Evolutionary conservation across 345 rosid genomes (phyloP), one percentile per base, ranked within the genome.

Genomic region (Citrus unshiu): DNA sequence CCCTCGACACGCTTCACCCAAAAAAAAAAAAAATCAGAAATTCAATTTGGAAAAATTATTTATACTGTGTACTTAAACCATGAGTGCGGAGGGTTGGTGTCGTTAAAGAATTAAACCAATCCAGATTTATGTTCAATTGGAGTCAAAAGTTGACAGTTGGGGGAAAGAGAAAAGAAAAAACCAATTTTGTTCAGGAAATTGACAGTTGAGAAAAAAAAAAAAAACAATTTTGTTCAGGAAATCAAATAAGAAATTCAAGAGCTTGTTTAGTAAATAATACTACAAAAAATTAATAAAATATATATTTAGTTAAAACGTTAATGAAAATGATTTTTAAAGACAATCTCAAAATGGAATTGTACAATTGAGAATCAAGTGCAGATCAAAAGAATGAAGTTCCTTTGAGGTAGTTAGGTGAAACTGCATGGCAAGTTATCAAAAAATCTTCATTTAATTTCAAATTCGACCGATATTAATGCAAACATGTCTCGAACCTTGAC

Each of bases 81-180:
- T 7, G 2, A 49, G 58, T 46, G 24, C 30, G 74, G 74, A 54
- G n/a, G 74, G 75, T 72, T 72, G 75, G 75, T 72, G 40, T 7
- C 29, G 16, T 19, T 54, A 70, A 25, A 14, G 63, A 54, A 30
- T 64, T 16, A 32, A 72, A 61, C 63, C 56, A 54, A 58, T 14
- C 27, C 10, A 29, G 6, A 72, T 70, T 70, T 49, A 49, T 7
- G 39, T 49, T 29, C 54, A 24, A 18, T 46, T 70, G 30, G n/a
- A 29, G 39, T 49, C 35, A 7, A 46, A 46, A 13, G 51, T 46
- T 12, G 14, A 46, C 51, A 43, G 51, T 43, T 43, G 16, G 16
- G 49, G 49, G 3, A 10, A 3, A 40, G 3, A 35, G 7, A 35
- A 35, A 35, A 35, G 7, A 35, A 35, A 35, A 35, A 35, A 35